These are phyloP conservation scores for Lablab purpureus DNA, from an alignment of 306 rosid genomes.

Conservation along the genomic window DNA sequence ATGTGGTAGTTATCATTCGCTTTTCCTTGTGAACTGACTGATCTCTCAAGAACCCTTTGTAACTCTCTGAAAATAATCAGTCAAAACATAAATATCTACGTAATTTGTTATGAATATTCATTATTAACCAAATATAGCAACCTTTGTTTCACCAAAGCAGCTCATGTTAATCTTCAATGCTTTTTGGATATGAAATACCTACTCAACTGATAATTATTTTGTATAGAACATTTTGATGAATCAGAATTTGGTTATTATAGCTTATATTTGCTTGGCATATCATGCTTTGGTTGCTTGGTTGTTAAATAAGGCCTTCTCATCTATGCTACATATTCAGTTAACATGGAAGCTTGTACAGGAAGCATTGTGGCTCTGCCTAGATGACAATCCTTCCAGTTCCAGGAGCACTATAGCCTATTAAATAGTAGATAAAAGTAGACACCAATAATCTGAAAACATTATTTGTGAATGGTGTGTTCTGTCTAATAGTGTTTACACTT, in stretches of 20 bases:
- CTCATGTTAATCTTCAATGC: background rate
- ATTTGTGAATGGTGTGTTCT: background rate
- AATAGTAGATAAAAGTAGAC: background rate
- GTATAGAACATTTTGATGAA: conserved; percentile 9
- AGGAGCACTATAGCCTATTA: conserved; percentile 8
- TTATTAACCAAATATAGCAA: conserved; percentile 3
- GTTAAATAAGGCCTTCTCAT: conserved; percentile 16
- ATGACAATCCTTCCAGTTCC: background rate
- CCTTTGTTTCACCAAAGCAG: conserved; percentile 6
- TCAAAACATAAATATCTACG: background rate
- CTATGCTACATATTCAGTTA: conserved; percentile 24
- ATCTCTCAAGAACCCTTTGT: conserved; percentile 16
- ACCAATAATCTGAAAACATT: background rate
- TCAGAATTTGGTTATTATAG: conserved; percentile 1
- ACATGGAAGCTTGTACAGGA: conserved; percentile 32
- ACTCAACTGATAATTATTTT: conserved; percentile 9
- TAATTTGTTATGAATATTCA: conserved; percentile 1
- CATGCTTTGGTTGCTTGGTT: conserved; percentile 29
- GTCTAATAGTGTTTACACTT: background rate
- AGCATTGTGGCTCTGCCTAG: conserved; percentile 3
- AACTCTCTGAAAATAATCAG: conserved; percentile 26
- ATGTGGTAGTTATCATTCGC: conserved; percentile 34
- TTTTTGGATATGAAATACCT: conserved; percentile 31
- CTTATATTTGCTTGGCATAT: conserved; percentile 21
- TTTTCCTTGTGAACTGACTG: conserved; percentile 8